Evolutionary conservation across 371 early-diverging fungal species (phyloP), one percentile per base, ranked within the genome.

Genomic region (Apophysomyces ossiformis): DNA sequence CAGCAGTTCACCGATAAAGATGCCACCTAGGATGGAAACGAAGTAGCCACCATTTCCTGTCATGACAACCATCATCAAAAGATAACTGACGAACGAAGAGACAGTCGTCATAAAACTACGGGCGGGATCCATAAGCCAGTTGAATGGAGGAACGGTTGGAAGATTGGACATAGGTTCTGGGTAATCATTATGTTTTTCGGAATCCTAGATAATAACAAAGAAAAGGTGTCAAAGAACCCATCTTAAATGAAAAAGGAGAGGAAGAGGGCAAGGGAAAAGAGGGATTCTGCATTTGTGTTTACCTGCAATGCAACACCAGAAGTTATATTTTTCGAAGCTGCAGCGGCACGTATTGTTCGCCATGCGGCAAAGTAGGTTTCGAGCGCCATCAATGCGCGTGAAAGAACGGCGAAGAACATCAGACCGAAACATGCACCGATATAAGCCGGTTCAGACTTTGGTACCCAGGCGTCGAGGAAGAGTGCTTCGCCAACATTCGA

Each of bases 31-130:
- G 44, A 90, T 84, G 16, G 84, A 82, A 57, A 89, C 71, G 62
- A 92, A 86, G 62, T 86, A 84, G 13, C 88, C 90, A 3, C 91
- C 88, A 66, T 94, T 93, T 61, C 86, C 92, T 18, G 92, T 90
- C 94, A 94, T 94, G 57, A 88, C 85, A n/a, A 90, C 77, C 70
- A 94, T 72, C 94, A 94, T 94, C 57, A 92, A 81, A 39, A 87
- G 58, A 62, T 93, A 92, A 12, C 87, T 86, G 8, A 87, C 43
- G 11, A 84, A 85, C 1, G 84, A 70, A 2, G 76, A 74, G 4
- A 83, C 69, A 0, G 88, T 67, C 21, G 85, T 77, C 16, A 87
- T 32, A 39, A 82, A 64, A 37, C 85, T 84, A 36, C 87, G 77
- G 12, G 81, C 60, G 0, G 82, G 70, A 39, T 86, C 87, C n/a